Evolutionary conservation across 345 rosid species (phyloP).

Genomic region (Boechera divaricarpa): DNA sequence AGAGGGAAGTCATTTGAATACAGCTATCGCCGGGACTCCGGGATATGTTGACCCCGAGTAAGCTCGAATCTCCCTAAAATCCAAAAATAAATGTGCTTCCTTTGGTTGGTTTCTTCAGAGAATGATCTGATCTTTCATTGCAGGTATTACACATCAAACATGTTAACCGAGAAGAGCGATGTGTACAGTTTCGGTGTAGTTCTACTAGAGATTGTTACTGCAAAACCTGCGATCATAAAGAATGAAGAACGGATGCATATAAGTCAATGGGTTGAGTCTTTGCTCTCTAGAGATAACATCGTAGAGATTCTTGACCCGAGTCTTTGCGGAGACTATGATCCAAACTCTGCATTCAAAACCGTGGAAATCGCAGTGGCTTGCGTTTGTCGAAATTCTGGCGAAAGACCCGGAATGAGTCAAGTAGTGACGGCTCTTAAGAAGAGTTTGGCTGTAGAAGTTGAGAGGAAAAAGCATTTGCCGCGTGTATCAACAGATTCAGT

Average conservation of each 20-base stretch:
- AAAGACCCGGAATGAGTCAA: conserved; percentile 53
- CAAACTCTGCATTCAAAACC: conserved; percentile 52
- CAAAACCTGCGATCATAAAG: conserved; percentile 48
- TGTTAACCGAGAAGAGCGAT: conserved; percentile 60
- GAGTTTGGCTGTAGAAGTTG: conserved; percentile 44
- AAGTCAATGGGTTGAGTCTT: conserved; percentile 51
- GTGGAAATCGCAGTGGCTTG: conserved; percentile 58
- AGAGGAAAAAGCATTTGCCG: conserved; percentile 35
- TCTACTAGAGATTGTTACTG: conserved; percentile 58
- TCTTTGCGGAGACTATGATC: conserved; percentile 49
- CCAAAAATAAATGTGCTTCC: no score
- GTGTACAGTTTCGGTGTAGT: conserved; percentile 68
- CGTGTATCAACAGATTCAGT: conserved; percentile 39
- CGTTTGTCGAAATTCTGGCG: conserved; percentile 37
- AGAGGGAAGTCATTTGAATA: conserved; percentile 46
- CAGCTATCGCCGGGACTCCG: conserved; percentile 56
- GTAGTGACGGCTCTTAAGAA: conserved; percentile 50
- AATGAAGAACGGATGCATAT: conserved; percentile 44
- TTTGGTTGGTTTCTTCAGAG: neutral
- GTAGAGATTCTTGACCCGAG: conserved; percentile 54
- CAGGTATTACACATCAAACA: conserved; percentile 49
- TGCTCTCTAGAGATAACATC: conserved; percentile 51
- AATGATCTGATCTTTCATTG: neutral
- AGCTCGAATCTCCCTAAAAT: conserved; percentile 17
- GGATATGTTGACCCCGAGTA: conserved; percentile 75